Percentiles rank a stretch among this genome's conserved stretches.
These are phyloP conservation scores for Ulota crispa DNA, from an alignment of 225 moss, liverwort and hornwort genomes.

Conservation along the genomic window DNA sequence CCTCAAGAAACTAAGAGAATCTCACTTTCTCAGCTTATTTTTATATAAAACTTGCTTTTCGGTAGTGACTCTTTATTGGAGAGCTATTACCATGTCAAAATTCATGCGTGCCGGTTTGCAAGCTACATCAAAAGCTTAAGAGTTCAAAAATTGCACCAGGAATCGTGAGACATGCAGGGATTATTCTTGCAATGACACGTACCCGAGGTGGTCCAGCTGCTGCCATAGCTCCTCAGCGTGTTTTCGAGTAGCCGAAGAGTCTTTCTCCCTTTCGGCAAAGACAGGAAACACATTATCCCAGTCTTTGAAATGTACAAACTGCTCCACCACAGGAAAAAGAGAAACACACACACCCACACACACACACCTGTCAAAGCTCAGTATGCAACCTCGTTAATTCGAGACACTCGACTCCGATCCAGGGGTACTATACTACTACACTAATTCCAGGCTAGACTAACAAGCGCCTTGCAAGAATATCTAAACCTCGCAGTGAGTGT, in stretches of 20 bases:
- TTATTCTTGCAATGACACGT: background rate
- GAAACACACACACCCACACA: background rate
- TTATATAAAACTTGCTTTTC: background rate
- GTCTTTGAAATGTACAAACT: conserved; percentile 51
- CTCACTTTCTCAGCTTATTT: background rate
- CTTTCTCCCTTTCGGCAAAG: conserved; percentile 43
- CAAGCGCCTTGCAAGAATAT: background rate
- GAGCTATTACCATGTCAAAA: background rate
- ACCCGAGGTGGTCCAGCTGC: conserved; percentile 68
- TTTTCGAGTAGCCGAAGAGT: conserved; percentile 40
- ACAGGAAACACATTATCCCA: conserved; percentile 57
- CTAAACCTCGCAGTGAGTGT: no score
- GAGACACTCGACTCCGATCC: background rate
- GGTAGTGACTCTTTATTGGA: background rate
- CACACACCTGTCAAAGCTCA: background rate
- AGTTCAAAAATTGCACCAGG: background rate
- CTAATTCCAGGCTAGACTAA: background rate
- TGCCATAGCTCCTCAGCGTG: conserved; percentile 54
- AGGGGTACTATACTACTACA: background rate
- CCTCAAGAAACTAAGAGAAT: background rate
- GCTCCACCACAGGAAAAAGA: conserved; percentile 8
- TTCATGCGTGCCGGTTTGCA: background rate
- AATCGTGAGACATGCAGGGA: background rate
- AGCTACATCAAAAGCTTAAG: background rate
- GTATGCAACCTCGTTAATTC: background rate